Percentiles rank a stretch among this genome's conserved stretches.
Conservation (phyloP, 345 rosid genomes). For the Cardiospermum halicacabum region DNA sequence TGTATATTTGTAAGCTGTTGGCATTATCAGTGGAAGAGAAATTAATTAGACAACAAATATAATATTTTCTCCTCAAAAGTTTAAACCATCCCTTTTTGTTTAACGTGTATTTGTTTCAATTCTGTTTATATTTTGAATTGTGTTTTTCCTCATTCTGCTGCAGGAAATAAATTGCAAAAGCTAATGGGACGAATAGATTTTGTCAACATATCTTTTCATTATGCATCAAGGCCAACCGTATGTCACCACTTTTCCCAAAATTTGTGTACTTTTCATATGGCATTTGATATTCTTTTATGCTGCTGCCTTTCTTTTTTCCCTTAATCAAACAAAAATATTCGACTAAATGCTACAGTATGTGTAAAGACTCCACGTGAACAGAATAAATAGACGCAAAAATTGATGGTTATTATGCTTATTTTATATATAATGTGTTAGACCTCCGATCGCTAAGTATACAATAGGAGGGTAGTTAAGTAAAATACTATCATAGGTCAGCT, state of each 20-base stretch:
- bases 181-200: slow-evolving; percentile 61
- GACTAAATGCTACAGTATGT: neutral
- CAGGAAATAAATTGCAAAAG: slow-evolving; percentile 58
- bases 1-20: neutral
- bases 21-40: neutral
- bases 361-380: neutral
- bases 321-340: slow-evolving; percentile 1
- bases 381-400: neutral
- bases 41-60: neutral
- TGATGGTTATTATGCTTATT: neutral
- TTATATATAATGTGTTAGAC: neutral
- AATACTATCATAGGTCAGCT: too few relatives aligned
- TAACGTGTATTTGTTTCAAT: neutral
- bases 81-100: neutral
- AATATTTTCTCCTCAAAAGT: neutral
- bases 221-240: slow-evolving; percentile 66
- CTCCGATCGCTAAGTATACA: too few relatives aligned
- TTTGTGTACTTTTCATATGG: neutral
- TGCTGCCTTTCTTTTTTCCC: slow-evolving; percentile 5
- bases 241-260: slow-evolving; percentile 16
- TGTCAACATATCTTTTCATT: slow-evolving; percentile 56
- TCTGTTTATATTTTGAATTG: neutral
- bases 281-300: neutral
- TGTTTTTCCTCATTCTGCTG: slow-evolving; percentile 13
- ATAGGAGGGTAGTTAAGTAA: too few relatives aligned